phyloP scores from a whole-genome alignment of 495 filamentous ascomycete species.

The Geopyxis carbonaria region DNA sequence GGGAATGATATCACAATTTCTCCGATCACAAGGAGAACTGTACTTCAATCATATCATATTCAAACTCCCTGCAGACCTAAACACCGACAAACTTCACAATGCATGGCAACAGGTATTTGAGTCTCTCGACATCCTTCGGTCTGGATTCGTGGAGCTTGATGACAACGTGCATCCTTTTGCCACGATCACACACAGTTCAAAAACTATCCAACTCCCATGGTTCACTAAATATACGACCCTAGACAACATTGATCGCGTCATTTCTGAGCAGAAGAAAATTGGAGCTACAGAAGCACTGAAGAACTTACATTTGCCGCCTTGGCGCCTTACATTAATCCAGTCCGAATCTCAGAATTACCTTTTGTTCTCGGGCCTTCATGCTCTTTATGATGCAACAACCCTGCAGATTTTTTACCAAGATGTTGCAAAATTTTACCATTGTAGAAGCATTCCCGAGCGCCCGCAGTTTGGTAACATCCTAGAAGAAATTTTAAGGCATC shows the following conservation, averaged over 20 bases:
- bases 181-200: slow-evolving; percentile 40
- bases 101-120: slow-evolving; percentile 41
- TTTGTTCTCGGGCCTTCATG: slow-evolving; percentile 48
- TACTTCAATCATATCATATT: slow-evolving; percentile 48
- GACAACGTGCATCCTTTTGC: slow-evolving; percentile 42
- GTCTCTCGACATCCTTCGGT: slow-evolving; percentile 52
- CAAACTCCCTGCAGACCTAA: slow-evolving; percentile 26
- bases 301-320: slow-evolving; percentile 32
- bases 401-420: slow-evolving; percentile 31
- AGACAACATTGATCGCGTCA: background rate
- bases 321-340: slow-evolving; percentile 30
- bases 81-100: slow-evolving; percentile 29
- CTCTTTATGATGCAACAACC: slow-evolving; percentile 62
- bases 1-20: slow-evolving; percentile 45
- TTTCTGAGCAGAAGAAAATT: slow-evolving; percentile 12
- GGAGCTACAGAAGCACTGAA: slow-evolving; percentile 14
- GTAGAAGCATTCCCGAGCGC: slow-evolving; percentile 10
- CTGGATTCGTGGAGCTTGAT: slow-evolving; percentile 45
- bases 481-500: slow-evolving; percentile 33
- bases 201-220: slow-evolving; percentile 30
- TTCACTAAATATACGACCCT: background rate
- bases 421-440: slow-evolving; percentile 30
- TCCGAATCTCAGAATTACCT: slow-evolving; percentile 19
- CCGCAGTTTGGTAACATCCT: slow-evolving; percentile 30
- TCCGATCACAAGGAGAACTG: slow-evolving; percentile 35